These are phyloP conservation scores for Helichrysum umbraculigerum DNA, from an alignment of 129 eudicot species.

Conservation along the genomic window DNA sequence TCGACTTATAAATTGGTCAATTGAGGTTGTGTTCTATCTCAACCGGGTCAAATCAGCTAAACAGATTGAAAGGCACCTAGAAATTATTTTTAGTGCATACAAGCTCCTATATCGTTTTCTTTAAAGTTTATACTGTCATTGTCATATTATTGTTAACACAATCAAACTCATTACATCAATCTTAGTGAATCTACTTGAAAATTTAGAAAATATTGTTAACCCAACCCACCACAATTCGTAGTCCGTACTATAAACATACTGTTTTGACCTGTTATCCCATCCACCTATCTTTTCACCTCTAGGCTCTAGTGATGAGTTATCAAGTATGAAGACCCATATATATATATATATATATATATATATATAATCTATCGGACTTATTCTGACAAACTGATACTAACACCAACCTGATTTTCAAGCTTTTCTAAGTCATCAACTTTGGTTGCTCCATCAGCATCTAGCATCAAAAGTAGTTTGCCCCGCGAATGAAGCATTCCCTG, in stretches of 20 bases:
- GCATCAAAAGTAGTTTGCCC: constrained; percentile 87
- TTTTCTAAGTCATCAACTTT: constrained; percentile 90
- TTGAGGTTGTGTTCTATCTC: background rate
- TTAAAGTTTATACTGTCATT: background rate
- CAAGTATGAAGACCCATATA: background rate
- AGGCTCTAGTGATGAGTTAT: background rate
- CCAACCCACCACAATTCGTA: background rate
- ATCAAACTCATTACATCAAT: background rate
- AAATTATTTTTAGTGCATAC: background rate
- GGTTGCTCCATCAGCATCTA: constrained; percentile 99
- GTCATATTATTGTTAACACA: background rate
- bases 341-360: background rate
- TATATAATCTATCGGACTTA: background rate
- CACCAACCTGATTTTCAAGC: constrained; percentile 90
- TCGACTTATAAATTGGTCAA: background rate
- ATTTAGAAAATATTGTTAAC: background rate
- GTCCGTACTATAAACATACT: background rate
- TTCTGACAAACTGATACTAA: background rate
- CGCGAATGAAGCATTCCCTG: constrained; percentile 99
- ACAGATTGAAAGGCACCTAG: background rate
- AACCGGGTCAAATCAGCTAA: background rate
- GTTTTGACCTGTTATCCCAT: background rate
- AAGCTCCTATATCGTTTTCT: background rate
- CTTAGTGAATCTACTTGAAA: background rate
- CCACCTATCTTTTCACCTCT: background rate